A percentile compares a stretch with the other conserved stretches of the same genome.
phyloP scores from a whole-genome alignment of 1,139 yeast species.

The Pichia sp. region DNA sequence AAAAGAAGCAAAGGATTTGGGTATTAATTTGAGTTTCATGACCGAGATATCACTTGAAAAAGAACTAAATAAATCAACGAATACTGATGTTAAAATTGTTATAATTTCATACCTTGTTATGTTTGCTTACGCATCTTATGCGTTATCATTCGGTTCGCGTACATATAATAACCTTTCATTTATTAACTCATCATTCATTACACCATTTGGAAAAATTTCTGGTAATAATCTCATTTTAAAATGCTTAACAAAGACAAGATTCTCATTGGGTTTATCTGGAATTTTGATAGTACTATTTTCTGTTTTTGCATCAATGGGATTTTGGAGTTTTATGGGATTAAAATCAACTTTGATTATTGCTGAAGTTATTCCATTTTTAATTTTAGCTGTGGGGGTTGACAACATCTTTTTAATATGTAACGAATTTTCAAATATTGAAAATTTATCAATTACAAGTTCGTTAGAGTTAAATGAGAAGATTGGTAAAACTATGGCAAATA shows the following conservation, averaged over 20 bases:
- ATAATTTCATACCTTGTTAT: constrained; percentile 73
- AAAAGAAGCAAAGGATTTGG: constrained; percentile 35
- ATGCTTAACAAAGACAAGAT: constrained; percentile 52
- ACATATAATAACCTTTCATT: constrained; percentile 1
- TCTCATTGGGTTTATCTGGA: constrained; percentile 74
- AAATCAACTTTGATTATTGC: constrained; percentile 90
- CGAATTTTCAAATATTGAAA: constrained; percentile 55
- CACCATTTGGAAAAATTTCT: constrained; percentile 12
- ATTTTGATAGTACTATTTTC: constrained; percentile 74
- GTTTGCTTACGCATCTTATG: constrained; percentile 84
- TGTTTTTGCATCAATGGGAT: constrained; percentile 73
- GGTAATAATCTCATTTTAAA: constrained; percentile 19
- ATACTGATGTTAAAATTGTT: constrained; percentile 69
- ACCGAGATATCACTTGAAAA: constrained; percentile 80
- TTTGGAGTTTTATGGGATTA: constrained; percentile 67
- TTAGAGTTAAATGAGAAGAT: constrained; percentile 45
- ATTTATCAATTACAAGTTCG: constrained; percentile 37
- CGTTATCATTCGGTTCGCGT: constrained; percentile 34
- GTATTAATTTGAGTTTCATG: constrained; percentile 62
- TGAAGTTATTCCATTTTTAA: constrained; percentile 92
- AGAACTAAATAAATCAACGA: constrained; percentile 75
- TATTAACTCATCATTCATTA: constrained; percentile 6
- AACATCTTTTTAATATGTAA: constrained; percentile 83
- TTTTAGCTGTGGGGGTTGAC: constrained; percentile 91
- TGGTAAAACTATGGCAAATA: constrained; percentile 55